A percentile compares a stretch with the other conserved stretches of the same genome.
phyloP scores from a whole-genome alignment of 306 rosid species.

The Vigna trinervia region DNA sequence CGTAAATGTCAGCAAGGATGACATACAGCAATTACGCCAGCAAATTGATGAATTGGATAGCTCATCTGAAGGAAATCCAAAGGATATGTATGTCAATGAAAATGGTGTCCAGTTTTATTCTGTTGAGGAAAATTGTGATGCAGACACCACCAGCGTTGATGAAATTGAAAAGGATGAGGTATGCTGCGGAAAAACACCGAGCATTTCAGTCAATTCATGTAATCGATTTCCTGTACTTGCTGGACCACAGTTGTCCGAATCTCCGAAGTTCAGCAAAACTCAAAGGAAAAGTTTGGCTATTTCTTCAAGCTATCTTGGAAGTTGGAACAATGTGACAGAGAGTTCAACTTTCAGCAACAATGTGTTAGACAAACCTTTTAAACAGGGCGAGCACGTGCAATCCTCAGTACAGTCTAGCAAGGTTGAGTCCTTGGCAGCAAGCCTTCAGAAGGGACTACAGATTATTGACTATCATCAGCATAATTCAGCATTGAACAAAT shows the following conservation, averaged over 20 bases:
- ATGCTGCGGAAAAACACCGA: slow-evolving; percentile 38
- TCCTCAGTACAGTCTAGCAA: slow-evolving; percentile 69
- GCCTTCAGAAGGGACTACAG: slow-evolving; percentile 93
- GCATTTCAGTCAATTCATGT: slow-evolving; percentile 62
- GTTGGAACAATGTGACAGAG: slow-evolving; percentile 59
- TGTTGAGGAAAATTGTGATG: slow-evolving; percentile 61
- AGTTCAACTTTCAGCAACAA: slow-evolving; percentile 63
- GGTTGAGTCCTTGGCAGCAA: slow-evolving; percentile 81
- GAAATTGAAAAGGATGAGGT: slow-evolving; percentile 54
- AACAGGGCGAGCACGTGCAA: slow-evolving; percentile 47
- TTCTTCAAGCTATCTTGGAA: slow-evolving; percentile 61
- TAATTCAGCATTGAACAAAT: slow-evolving; percentile 70
- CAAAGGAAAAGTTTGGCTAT: slow-evolving; percentile 69
- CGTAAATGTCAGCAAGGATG: slow-evolving; percentile 62
- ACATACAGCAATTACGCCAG: slow-evolving; percentile 64
- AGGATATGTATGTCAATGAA: slow-evolving; percentile 47
- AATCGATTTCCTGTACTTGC: slow-evolving; percentile 67
- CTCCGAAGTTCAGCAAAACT: slow-evolving; percentile 81
- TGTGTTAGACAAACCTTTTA: slow-evolving; percentile 56
- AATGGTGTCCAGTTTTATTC: slow-evolving; percentile 62
- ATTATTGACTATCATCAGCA: slow-evolving; percentile 84
- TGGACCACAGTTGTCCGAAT: slow-evolving; percentile 82
- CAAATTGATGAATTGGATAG: slow-evolving; percentile 68
- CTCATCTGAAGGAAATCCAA: slow-evolving; percentile 58
- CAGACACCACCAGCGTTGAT: slow-evolving; percentile 55